Base-by-base conservation (phyloP, 2,329 filamentous ascomycete species). In the Epichloe hybrida region DNA sequence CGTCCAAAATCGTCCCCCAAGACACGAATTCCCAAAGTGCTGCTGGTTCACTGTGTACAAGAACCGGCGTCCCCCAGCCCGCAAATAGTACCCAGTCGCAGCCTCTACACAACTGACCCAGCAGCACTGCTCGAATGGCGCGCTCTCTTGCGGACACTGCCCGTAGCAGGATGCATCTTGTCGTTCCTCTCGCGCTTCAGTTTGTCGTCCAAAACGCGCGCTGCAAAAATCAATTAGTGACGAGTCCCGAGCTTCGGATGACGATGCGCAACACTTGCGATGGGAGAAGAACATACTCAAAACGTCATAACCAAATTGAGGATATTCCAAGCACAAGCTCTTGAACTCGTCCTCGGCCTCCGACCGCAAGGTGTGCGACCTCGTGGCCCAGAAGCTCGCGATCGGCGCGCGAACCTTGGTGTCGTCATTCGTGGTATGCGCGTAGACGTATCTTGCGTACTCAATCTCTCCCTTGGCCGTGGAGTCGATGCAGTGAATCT, bases 241-340 rank as follows among this genome's bases (percentile, higher is more conserved):
- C 5, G 27, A 21, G 11, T 6, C 12, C 15, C 12, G 9, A 3
- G 21, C 11, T 8, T 1, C 4, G 5, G 6, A 31, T 8, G 15
- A 9, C 12, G 8, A 47, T 20, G 21, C 12, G 15, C 31, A 44
- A 23, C 12, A 47, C 15, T 9, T 43, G 27, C n/a, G 2, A 27
- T 21, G 13, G 23, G 20, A 49, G 31, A 47, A 7, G 23, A 50
- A 71, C 76, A 58, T 73, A 88, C 81, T 89, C 53, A 96, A 79
- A 51, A 97, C 86, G 66, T 96, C 90, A 71, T 90, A 96, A 62
- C 86, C 86, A 64, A 96, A 96, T 64, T 94, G 85, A 17, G 90
- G 90, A 64, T 83, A 89, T 69, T 95, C 86, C 64, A 95, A 71
- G 70, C 90, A 95, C 68, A 95, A 80, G 44, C 76, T 67, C 65